phyloP scores from a whole-genome alignment of 208 protist species.

The Wallacemonas sp. region DNA sequence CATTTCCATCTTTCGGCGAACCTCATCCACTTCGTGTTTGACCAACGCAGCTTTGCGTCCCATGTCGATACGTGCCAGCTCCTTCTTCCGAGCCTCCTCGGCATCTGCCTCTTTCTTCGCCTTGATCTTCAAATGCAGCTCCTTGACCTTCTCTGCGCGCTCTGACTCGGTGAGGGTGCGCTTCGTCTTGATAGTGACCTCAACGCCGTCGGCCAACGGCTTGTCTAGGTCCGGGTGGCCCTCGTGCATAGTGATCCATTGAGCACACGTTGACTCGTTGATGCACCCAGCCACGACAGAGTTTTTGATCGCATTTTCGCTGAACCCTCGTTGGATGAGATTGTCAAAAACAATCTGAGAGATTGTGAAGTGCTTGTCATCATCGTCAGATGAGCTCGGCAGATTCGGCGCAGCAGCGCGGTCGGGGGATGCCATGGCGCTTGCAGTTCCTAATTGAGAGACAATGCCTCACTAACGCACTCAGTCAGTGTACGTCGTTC shows the following conservation, averaged over 20 bases:
- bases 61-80: constrained; percentile 63
- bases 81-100: constrained; percentile 46
- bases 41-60: constrained; percentile 52
- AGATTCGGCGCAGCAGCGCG: too few relatives aligned
- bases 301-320: constrained; percentile 89
- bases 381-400: constrained; percentile 15
- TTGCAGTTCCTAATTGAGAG: too few relatives aligned
- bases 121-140: constrained; percentile 58
- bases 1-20: constrained; percentile 48
- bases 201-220: constrained; percentile 61
- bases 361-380: constrained; percentile 45
- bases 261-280: constrained; percentile 70
- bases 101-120: constrained; percentile 58
- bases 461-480: too few relatives aligned
- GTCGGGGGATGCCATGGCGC: too few relatives aligned
- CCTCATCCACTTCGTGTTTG: constrained; percentile 49
- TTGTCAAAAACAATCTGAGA: constrained; percentile 52
- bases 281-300: constrained; percentile 83
- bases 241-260: constrained; percentile 88
- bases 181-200: constrained; percentile 64
- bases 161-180: constrained; percentile 74
- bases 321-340: constrained; percentile 59
- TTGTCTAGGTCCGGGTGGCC: constrained; percentile 84
- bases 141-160: constrained; percentile 63
- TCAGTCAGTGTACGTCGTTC: too few relatives aligned